These are phyloP conservation scores for Saccharomyces uvarum DNA, from an alignment of 1,139 yeast genomes.

Conservation along the genomic window DNA sequence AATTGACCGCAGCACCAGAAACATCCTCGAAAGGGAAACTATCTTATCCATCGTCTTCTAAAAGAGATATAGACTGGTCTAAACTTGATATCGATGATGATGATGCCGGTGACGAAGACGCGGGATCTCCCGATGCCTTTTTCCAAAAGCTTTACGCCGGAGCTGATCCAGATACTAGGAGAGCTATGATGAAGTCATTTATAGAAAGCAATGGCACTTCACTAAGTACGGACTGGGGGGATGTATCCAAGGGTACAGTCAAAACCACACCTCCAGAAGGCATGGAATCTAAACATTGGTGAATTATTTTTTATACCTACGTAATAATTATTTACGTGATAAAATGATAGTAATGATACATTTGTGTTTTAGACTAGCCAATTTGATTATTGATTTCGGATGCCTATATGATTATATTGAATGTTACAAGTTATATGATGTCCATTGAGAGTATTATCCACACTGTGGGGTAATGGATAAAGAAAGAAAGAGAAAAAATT, in stretches of 20 bases:
- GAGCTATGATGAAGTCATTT: slow-evolving; percentile 97
- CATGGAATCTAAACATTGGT: slow-evolving; percentile 41
- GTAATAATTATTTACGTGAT: background rate
- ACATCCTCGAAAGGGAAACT: slow-evolving; percentile 13
- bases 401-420: background rate
- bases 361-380: background rate
- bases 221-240: slow-evolving; percentile 90
- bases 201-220: slow-evolving; percentile 93
- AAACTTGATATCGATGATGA: slow-evolving; percentile 50
- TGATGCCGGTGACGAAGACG: slow-evolving; percentile 36
- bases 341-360: background rate
- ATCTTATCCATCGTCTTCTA: slow-evolving; percentile 58
- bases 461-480: background rate
- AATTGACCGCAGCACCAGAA: slow-evolving; percentile 4
- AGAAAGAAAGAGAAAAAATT: background rate
- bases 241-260: slow-evolving; percentile 60
- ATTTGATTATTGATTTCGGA: background rate
- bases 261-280: slow-evolving; percentile 78
- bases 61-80: slow-evolving; percentile 64
- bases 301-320: slow-evolving; percentile 2
- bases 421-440: background rate
- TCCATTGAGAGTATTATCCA: background rate
- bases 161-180: slow-evolving; percentile 79
- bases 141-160: slow-evolving; percentile 66
- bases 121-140: slow-evolving; percentile 54